phyloP scores from a whole-genome alignment of 164 flowering plant species.

The Taxillus chinensis region DNA sequence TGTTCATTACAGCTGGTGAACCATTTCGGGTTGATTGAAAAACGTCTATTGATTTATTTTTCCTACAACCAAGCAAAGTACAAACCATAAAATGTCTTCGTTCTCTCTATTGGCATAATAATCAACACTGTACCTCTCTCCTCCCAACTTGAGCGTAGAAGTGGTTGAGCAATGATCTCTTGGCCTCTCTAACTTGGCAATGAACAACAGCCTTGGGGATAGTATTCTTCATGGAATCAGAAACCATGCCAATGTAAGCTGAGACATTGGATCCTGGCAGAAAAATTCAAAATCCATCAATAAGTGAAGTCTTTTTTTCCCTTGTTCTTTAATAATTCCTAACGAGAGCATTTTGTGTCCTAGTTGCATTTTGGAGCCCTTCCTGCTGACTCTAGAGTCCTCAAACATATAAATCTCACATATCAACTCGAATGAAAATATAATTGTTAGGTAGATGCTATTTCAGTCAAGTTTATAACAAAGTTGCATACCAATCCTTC shows the following conservation, averaged over 20 bases:
- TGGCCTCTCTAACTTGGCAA: conserved; percentile 91
- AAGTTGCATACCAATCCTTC: conserved; percentile 56
- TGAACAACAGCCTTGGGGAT: conserved; percentile 90
- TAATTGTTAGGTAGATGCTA: no score
- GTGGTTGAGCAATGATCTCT: conserved; percentile 58
- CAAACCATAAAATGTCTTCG: no score
- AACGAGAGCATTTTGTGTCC: not conserved
- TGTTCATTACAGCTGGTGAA: no score
- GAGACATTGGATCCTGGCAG: conserved; percentile 46
- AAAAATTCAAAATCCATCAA: not conserved
- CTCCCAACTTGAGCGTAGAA: conserved; percentile 79
- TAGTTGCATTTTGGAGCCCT: not conserved
- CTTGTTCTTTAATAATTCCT: not conserved
- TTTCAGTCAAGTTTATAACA: not conserved
- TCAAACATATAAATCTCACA: not conserved
- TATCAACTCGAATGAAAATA: not conserved
- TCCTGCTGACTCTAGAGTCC: not conserved
- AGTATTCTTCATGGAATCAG: conserved; percentile 65
- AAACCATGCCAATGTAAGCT: conserved; percentile 66
- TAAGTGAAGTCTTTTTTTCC: not conserved
- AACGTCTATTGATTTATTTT: no score
- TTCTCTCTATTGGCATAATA: no score
- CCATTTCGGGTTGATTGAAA: no score
- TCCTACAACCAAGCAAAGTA: no score
- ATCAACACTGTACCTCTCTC: conserved; percentile 49